Evolutionary conservation across 2,329 filamentous ascomycete genomes (phyloP).

Genomic region (Xylariaceae sp.): DNA sequence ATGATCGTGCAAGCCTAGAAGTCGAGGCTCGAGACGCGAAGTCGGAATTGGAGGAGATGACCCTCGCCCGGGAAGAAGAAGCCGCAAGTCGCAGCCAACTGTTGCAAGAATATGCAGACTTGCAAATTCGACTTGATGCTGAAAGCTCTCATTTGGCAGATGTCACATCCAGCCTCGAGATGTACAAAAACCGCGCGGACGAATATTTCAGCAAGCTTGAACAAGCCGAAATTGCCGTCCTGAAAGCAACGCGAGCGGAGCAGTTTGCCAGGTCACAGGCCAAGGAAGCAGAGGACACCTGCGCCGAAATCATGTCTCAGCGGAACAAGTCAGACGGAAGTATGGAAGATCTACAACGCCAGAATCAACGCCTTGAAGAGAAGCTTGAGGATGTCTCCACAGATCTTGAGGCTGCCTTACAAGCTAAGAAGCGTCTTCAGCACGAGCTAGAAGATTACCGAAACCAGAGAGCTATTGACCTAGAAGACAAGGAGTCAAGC

Average conservation of each 20-base stretch:
- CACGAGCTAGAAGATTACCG: constrained; percentile 98
- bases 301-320: constrained; percentile 87
- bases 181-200: constrained; percentile 91
- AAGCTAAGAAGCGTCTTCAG: constrained; percentile 91
- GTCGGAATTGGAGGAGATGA: constrained; percentile 82
- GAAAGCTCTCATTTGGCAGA: constrained; percentile 86
- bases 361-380: constrained; percentile 88
- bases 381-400: constrained; percentile 89
- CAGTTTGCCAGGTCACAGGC: constrained; percentile 92
- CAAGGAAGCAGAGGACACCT: constrained; percentile 88
- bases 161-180: constrained; percentile 76
- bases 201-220: constrained; percentile 98
- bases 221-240: constrained; percentile 91
- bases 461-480: constrained; percentile 90
- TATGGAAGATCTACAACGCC: constrained; percentile 87
- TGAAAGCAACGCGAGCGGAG: constrained; percentile 89
- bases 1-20: constrained; percentile 76
- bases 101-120: constrained; percentile 87
- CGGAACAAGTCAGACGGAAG: constrained; percentile 85
- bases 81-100: constrained; percentile 84
- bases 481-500: constrained; percentile 93
- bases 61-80: constrained; percentile 80
- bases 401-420: constrained; percentile 80
- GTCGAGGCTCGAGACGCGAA: constrained; percentile 83
- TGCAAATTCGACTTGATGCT: constrained; percentile 89